phyloP scores from a whole-genome alignment of 345 rosid species.

The Lenwebbia sp. region DNA sequence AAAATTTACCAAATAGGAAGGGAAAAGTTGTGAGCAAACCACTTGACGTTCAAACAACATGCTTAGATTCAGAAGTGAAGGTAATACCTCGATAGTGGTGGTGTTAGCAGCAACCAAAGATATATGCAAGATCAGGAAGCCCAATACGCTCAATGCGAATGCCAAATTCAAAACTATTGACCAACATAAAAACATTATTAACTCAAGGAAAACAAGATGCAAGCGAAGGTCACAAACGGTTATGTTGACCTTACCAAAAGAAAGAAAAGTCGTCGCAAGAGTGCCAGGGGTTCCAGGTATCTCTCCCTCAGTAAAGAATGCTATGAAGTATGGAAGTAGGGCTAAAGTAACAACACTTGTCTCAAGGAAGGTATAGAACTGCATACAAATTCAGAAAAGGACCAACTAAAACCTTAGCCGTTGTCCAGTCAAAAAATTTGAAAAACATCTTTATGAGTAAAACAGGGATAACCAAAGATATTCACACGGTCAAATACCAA shows the following conservation, averaged over 20 bases:
- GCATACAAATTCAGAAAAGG: constrained; percentile 17
- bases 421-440: neutral
- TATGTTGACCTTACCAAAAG: constrained; percentile 53
- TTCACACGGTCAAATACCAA: neutral
- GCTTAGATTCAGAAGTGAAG: neutral
- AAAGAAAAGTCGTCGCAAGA: constrained; percentile 91
- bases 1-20: neutral
- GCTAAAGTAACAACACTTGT: constrained; percentile 80
- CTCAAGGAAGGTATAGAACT: constrained; percentile 95
- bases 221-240: neutral
- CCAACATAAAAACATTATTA: neutral
- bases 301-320: constrained; percentile 88
- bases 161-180: constrained; percentile 82
- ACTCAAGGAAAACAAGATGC: neutral
- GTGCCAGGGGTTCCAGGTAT: constrained; percentile 92
- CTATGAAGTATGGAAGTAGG: constrained; percentile 76
- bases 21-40: neutral
- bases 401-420: neutral
- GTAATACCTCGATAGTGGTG: constrained; percentile 86
- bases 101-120: constrained; percentile 80
- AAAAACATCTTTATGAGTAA: neutral
- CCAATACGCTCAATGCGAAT: constrained; percentile 88
- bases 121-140: constrained; percentile 90
- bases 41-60: neutral
- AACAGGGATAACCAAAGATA: neutral